Evolutionary conservation across 306 rosid genomes (phyloP), one percentile per base, ranked within the genome.

Genomic region (Cucurbita moschata): DNA sequence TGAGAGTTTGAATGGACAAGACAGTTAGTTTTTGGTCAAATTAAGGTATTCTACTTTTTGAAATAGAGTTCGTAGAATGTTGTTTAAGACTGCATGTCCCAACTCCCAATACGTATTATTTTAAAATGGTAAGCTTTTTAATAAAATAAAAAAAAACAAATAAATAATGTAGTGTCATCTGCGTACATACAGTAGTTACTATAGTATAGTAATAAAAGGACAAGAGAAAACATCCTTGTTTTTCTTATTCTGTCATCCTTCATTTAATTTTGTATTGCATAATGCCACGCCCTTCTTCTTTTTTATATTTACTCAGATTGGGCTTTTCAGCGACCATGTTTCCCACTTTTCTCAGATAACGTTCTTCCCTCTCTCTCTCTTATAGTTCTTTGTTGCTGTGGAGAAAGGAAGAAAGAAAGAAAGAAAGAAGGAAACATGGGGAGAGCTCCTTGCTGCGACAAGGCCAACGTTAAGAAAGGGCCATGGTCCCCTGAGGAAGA

Each of bases 381-480:
- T 43, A 44, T 67, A 67, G 11, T 67, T 13, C 16, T 1, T 46
- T 12, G 26, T 3, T 35, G 35, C 11, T 21, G 11, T 46, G 56
- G 39, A 46, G 55, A 67, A 19, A 19, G 19, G 19, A 19, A 19
- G 19, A 19, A 55, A 21, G 11, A 46, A 3, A 6, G 40, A 42
- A 10, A 14, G 14, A n/a, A 7, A 10, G 8, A 3, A n/a, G 9
- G 23, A 21, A 19, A 19, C 3, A 79, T 87, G 91, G 88, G 91
- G 12, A 87, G 90, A 65, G 90, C 90, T 80, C 90, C 90, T 80
- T 87, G 90, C 77, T 87, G 91, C 71, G 91, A 87, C 82, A 87
- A 87, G 82, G 88, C 91, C 56, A 87, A 84, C 82, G 91, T 87
- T 75, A 87, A 87, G 88, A 87, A 77, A 81, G 91, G 91, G 0